Evolutionary conservation across 176 grass and related monocot species (phyloP).

Genomic region (Oryza rufipogon): DNA sequence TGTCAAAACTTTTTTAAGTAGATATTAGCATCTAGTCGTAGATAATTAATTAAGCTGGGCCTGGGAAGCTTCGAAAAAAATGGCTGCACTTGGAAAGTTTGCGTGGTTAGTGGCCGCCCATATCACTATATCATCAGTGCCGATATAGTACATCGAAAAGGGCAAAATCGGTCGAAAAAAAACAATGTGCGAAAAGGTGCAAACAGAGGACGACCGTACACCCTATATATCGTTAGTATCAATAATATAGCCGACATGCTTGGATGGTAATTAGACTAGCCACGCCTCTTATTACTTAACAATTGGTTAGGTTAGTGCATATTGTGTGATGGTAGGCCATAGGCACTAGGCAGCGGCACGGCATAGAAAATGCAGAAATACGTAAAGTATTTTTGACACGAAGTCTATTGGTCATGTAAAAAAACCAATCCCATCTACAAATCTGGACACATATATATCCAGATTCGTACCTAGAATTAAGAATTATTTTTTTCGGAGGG

Average conservation of each 20-base stretch:
- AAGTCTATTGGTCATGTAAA: too few species aligned
- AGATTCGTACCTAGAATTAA: too few species aligned
- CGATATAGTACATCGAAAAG: neutral
- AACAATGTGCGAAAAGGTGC: neutral
- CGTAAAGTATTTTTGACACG: neutral
- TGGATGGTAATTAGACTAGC: neutral
- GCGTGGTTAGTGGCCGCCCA: conserved; percentile 3
- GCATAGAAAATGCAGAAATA: neutral
- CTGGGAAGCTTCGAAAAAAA: conserved; percentile 41
- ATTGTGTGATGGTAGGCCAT: neutral
- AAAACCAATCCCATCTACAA: too few species aligned
- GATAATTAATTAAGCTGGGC: neutral
- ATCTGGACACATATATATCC: too few species aligned
- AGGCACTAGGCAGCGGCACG: neutral
- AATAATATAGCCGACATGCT: conserved; percentile 28
- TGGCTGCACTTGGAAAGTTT: neutral
- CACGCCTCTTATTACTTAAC: neutral
- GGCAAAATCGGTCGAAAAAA: conserved; percentile 33
- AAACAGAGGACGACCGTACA: neutral
- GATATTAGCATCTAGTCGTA: neutral
- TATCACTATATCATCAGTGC: neutral
- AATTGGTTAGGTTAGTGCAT: neutral
- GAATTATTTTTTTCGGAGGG: too few species aligned
- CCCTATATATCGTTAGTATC: neutral
- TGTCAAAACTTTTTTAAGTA: neutral